Conservation (phyloP, 768 basidiomycete species). For the Epithele typhae region DNA sequence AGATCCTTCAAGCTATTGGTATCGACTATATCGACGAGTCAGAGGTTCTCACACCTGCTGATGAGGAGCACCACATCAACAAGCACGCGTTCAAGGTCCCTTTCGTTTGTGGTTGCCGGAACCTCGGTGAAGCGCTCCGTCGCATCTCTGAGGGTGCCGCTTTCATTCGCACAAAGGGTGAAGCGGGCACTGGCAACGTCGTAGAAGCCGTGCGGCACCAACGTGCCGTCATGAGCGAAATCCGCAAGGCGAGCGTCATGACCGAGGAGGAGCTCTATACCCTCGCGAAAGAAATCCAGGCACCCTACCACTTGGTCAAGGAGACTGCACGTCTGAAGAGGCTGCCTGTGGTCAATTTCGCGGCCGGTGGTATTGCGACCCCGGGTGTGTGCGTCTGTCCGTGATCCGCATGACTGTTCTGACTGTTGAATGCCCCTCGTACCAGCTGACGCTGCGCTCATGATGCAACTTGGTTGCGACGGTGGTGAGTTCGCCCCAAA, state of each 20-base stretch:
- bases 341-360: conserved; percentile 95
- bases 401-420: too few relatives aligned
- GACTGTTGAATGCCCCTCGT: too few relatives aligned
- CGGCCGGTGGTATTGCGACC: conserved; percentile 90
- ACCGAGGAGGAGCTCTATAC: conserved; percentile 92
- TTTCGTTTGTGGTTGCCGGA: conserved; percentile 93
- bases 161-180: conserved; percentile 97
- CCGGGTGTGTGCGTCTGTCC: conserved; percentile 49
- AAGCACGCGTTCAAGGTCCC: conserved; percentile 95
- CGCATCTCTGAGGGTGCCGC: conserved; percentile 97
- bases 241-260: conserved; percentile 83
- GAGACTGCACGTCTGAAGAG: conserved; percentile 92
- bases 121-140: conserved; percentile 93
- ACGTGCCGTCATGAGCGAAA: conserved; percentile 78
- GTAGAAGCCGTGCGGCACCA: conserved; percentile 94
- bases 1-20: conserved; percentile 93
- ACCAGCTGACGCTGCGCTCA: conserved; percentile 89
- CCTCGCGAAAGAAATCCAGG: conserved; percentile 88
- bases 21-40: conserved; percentile 97
- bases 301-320: conserved; percentile 93
- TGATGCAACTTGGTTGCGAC: conserved; percentile 99
- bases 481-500: conserved; percentile 57
- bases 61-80: conserved; percentile 95
- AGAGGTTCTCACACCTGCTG: conserved; percentile 92
- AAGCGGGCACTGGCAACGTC: conserved; percentile 86